These are phyloP conservation scores for Pseudodiploospora longispora DNA, from an alignment of 2,329 filamentous ascomycete species.

Conservation along the genomic window DNA sequence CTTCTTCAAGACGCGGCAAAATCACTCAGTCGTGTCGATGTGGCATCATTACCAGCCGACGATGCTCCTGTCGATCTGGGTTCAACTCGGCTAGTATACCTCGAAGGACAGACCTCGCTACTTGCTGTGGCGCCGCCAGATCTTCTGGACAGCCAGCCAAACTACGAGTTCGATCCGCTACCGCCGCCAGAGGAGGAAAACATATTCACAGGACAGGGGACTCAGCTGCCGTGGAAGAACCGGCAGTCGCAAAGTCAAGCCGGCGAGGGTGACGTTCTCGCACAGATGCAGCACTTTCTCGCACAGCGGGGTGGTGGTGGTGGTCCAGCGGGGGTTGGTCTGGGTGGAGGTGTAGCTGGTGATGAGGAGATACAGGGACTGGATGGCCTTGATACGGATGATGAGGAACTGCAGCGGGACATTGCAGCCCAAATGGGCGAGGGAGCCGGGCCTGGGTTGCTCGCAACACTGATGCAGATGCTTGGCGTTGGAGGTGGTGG, in stretches of 20 bases:
- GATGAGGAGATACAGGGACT: background rate
- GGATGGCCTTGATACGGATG: conserved; percentile 14
- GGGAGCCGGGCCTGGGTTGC: conserved; percentile 19
- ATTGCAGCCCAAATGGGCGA: conserved; percentile 19
- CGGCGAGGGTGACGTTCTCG: conserved; percentile 11
- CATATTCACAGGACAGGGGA: conserved; percentile 37
- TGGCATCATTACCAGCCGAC: conserved; percentile 27
- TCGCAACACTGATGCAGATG: conserved; percentile 18
- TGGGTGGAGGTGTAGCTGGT: conserved; percentile 3
- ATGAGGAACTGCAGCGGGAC: conserved; percentile 25
- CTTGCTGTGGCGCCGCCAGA: conserved; percentile 60
- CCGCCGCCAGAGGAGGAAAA: conserved; percentile 56
- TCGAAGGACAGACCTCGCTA: conserved; percentile 66
- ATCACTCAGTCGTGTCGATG: conserved; percentile 38
- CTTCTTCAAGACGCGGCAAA: conserved; percentile 64
- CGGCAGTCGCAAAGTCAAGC: conserved; percentile 12
- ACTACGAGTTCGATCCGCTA: conserved; percentile 72
- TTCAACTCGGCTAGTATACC: conserved; percentile 67
- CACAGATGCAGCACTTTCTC: conserved; percentile 21
- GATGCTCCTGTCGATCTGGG: conserved; percentile 34
- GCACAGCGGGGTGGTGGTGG: conserved; percentile 12
- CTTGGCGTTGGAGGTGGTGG: conserved; percentile 13
- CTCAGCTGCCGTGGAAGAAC: conserved; percentile 34
- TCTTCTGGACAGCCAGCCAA: conserved; percentile 57
- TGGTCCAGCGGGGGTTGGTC: conserved; percentile 8